These are phyloP conservation scores for Solanum bukasovii DNA, from an alignment of 257 asterid genomes.

Conservation along the genomic window DNA sequence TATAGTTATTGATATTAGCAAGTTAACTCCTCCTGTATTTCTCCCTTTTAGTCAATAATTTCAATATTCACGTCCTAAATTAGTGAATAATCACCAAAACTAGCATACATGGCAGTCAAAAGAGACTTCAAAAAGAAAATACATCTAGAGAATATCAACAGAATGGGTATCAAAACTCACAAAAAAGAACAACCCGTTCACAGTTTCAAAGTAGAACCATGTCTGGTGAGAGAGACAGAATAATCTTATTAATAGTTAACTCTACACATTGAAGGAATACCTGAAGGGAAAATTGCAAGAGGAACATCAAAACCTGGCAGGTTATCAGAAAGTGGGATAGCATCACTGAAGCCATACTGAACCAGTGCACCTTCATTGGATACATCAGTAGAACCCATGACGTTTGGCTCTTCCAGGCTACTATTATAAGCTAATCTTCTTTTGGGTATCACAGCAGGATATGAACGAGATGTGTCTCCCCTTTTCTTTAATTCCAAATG, in stretches of 20 bases:
- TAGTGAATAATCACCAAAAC: background rate
- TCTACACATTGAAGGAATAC: slow-evolving; percentile 9
- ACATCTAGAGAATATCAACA: background rate
- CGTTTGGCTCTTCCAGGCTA: background rate
- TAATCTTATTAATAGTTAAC: background rate
- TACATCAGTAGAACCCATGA: background rate
- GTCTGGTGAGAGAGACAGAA: background rate
- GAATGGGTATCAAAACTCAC: background rate
- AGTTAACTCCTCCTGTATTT: background rate
- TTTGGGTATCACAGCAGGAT: background rate
- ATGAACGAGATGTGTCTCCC: background rate
- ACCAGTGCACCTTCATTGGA: background rate
- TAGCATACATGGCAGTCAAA: background rate
- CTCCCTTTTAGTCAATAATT: background rate
- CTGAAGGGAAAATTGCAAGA: background rate
- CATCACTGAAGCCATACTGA: background rate
- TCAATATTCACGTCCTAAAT: background rate
- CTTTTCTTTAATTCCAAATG: background rate
- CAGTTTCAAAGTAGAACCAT: background rate
- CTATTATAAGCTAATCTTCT: background rate
- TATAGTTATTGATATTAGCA: background rate
- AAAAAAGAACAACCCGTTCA: background rate
- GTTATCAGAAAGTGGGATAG: background rate
- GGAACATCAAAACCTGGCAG: background rate
- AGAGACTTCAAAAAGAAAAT: background rate